Conservation (phyloP, 495 filamentous ascomycete genomes). For the Aspergillus cristatus region DNA sequence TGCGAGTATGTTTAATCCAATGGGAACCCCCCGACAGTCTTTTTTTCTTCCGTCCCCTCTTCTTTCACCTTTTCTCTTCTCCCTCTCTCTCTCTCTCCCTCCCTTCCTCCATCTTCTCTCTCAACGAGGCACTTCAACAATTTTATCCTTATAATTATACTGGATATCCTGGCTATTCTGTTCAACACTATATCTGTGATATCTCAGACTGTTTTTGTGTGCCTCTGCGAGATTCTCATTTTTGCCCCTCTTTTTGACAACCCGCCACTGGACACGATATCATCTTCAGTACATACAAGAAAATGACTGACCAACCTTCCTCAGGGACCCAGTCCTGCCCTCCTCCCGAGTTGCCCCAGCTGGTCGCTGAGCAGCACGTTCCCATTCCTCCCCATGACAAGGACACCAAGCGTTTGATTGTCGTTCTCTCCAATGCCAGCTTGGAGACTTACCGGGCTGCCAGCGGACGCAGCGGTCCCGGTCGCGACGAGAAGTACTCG, state of each 20-base stretch:
- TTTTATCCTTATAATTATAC: too few species aligned
- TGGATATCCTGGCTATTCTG: too few species aligned
- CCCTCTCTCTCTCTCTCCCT: too few species aligned
- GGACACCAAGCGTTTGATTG: slow-evolving; percentile 81
- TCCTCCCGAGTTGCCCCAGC: slow-evolving; percentile 77
- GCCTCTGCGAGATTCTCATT: too few species aligned
- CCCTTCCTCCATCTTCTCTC: too few species aligned
- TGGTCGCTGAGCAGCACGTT: slow-evolving; percentile 85
- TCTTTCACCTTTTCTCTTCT: too few species aligned
- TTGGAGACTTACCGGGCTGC: slow-evolving; percentile 92
- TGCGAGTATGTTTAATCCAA: slow-evolving; percentile 30
- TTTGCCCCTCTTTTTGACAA: too few species aligned
- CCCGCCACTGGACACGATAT: too few species aligned
- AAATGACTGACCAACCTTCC: slow-evolving; percentile 16
- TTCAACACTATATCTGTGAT: too few species aligned
- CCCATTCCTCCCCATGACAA: slow-evolving; percentile 81
- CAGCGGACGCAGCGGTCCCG: slow-evolving; percentile 55
- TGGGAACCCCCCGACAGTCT: background rate
- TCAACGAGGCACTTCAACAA: too few species aligned
- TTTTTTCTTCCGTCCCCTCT: background rate
- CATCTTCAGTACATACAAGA: too few species aligned
- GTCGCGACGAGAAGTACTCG: slow-evolving; percentile 86
- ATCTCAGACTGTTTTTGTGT: too few species aligned
- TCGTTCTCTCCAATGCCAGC: slow-evolving; percentile 94
- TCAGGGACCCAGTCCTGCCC: slow-evolving; percentile 87